Base-by-base conservation (phyloP, 805 yeast species). In the Priceomyces medius region DNA sequence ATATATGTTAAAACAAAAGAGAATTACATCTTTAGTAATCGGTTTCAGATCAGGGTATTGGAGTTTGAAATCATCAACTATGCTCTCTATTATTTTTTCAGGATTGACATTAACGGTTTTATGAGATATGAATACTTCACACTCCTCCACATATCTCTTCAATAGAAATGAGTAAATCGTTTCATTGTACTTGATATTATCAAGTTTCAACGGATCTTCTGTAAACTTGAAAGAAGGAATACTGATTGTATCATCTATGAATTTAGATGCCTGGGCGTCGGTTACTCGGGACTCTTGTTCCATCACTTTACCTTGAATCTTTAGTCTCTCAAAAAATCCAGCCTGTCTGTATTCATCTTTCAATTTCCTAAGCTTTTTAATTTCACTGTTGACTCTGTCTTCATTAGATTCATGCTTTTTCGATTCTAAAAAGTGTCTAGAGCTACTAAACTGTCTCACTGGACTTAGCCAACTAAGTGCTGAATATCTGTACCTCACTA, bases 21-120 rank as follows among this genome's bases (percentile, higher is more conserved):
- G 50, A 4, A 66, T 56, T 23, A 64, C 68, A 18, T 51, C 50
- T 21, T 48, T 50, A 3, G 63, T 45, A 23, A 62, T 32, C 3
- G 65, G 58, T 10, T 31, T 45, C 31, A 43, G 28, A 12, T 48
- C 45, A 4, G 59, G 56, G 43, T 59, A 46, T n/a, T 41, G 38
- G 14, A 40, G 37, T 16, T 48, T 44, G 42, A 62, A 63, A 18
- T 44, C 50, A 6, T 45, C 50, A 18, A 47, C 44, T 13, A 59
- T 49, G 29, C 54, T 53, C n/a, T 53, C 51, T 19, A 56, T 45
- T 18, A 60, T 43, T 3, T 39, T 41, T 27, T 56, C 53, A 4
- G 63, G 61, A 35, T 47, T 49, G 18, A 46, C 31, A 18, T 42
- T 28, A 3, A 37, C 40, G 13, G 40, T 35, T 8, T 44, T 40